A percentile compares a stretch with the other conserved stretches of the same genome.
phyloP scores from a whole-genome alignment of 257 asterid species.

The Solanum dulcamara region DNA sequence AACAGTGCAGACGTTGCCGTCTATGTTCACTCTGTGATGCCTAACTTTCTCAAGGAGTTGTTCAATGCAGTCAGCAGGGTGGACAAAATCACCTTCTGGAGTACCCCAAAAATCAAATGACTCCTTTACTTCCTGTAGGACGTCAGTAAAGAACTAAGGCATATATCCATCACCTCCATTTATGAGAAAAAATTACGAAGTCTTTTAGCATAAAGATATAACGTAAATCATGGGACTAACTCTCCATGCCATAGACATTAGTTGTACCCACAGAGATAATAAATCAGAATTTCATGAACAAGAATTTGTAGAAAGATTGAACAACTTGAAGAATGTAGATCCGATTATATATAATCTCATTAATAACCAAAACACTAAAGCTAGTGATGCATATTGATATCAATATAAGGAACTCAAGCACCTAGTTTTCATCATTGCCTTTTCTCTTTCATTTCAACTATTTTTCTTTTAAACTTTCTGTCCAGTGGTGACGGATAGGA shows the following conservation, averaged over 20 bases:
- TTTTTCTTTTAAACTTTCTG: background rate
- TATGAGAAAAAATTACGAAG: background rate
- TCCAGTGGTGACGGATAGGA: background rate
- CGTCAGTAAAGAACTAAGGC: background rate
- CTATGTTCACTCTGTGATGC: conserved; percentile 6
- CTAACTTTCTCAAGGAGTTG: conserved; percentile 15
- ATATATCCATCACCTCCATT: background rate
- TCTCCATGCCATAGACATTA: background rate
- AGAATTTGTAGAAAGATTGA: background rate
- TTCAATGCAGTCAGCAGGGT: conserved; percentile 16
- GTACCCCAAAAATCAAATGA: conserved; percentile 24
- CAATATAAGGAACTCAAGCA: background rate
- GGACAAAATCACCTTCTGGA: conserved; percentile 14
- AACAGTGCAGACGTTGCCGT: conserved; percentile 7
- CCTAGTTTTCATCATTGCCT: background rate
- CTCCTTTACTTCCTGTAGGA: conserved; percentile 12
- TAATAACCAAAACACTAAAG: background rate
- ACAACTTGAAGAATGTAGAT: background rate
- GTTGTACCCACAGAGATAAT: background rate
- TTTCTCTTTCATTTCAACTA: background rate
- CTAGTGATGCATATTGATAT: background rate
- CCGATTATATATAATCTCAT: background rate
- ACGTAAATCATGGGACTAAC: background rate
- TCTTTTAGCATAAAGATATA: background rate
- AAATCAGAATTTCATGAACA: background rate